Evolutionary conservation across 1,284 basidiomycete species (phyloP).

Genomic region (Melampsora medusae): DNA sequence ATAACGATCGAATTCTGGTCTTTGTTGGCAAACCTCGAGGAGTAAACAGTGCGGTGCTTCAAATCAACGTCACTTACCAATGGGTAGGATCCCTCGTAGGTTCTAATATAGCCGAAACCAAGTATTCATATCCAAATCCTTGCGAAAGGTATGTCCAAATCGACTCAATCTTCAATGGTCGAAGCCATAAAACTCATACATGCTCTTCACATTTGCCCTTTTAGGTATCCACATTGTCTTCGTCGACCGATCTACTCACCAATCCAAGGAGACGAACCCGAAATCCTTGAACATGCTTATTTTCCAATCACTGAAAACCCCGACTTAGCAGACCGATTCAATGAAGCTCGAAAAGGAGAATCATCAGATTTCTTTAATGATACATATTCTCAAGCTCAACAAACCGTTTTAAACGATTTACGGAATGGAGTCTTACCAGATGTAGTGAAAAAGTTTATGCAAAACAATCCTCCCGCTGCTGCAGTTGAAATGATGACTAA

Average conservation of each 20-base stretch:
- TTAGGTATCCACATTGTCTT: conserved; percentile 12
- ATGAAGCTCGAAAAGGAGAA: not conserved
- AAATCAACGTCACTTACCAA: conserved; percentile 1
- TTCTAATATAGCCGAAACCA: not conserved
- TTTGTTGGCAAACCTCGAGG: conserved; percentile 10
- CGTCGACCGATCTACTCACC: conserved; percentile 10
- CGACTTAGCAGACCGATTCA: not conserved
- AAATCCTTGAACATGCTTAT: not conserved
- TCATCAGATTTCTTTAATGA: not conserved
- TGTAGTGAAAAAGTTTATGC: not conserved
- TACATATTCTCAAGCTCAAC: not conserved
- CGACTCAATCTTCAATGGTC: not conserved
- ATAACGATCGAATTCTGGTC: conserved; percentile 13
- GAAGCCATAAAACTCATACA: no score
- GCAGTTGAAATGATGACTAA: not conserved
- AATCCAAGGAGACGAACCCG: not conserved
- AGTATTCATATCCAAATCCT: conserved; percentile 26
- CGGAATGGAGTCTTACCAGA: not conserved
- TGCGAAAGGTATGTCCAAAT: conserved; percentile 13
- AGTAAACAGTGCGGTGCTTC: not conserved
- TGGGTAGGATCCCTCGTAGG: not conserved
- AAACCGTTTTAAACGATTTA: not conserved
- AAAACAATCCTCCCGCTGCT: not conserved
- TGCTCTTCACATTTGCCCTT: not conserved
- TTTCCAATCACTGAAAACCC: not conserved